Conservation (phyloP, 305 asterid species). For the Euphrasia arctica region DNA sequence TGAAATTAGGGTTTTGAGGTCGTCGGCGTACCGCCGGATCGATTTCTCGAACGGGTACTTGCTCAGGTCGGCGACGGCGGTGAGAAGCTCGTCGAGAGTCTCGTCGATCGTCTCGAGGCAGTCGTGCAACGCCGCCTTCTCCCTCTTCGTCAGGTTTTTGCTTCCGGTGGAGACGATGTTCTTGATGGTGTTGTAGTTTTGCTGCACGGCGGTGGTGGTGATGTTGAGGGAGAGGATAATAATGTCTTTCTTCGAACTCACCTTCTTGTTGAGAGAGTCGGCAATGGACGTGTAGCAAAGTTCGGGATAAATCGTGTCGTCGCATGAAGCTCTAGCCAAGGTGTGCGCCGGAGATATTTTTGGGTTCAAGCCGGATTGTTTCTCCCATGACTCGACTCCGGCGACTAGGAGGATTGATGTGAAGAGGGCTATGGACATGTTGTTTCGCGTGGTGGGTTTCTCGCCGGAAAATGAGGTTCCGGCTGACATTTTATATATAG, state of each 20-base stretch:
- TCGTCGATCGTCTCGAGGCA: constrained; percentile 62
- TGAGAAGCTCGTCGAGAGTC: constrained; percentile 66
- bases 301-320: constrained; percentile 67
- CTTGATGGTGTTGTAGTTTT: constrained; percentile 40
- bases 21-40: constrained; percentile 65
- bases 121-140: constrained; percentile 60
- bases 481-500: constrained; percentile 23
- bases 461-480: constrained; percentile 34
- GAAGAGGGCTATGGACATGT: constrained; percentile 28
- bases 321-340: constrained; percentile 53
- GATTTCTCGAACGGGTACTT: constrained; percentile 60
- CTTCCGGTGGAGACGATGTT: constrained; percentile 33
- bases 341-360: constrained; percentile 46
- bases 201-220: constrained; percentile 40
- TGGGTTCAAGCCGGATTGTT: constrained; percentile 23
- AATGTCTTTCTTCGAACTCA: constrained; percentile 48
- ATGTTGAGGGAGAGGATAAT: constrained; percentile 47
- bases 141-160: constrained; percentile 41
- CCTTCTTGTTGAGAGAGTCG: constrained; percentile 30
- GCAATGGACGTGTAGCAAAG: constrained; percentile 71
- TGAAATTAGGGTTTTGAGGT: constrained; percentile 71
- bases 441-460: constrained; percentile 19
- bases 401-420: constrained; percentile 37
- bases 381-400: constrained; percentile 34
- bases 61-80: constrained; percentile 44